Conservation (phyloP, 2,329 filamentous ascomycete species). For the Fusarium pseudonygamai region DNA sequence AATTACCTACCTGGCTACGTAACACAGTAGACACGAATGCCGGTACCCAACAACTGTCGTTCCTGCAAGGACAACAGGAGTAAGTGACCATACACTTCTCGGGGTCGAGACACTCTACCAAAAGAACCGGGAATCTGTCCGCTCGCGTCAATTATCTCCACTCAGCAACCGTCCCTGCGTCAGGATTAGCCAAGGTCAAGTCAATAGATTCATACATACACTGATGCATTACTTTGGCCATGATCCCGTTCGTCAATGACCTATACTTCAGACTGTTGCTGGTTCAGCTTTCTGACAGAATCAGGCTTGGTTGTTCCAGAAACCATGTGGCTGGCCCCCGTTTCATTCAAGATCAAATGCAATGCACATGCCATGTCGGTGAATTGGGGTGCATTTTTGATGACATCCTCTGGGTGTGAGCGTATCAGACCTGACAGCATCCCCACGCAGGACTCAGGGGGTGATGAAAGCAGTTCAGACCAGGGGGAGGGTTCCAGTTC, state of each 20-base stretch:
- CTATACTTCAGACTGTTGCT: neutral
- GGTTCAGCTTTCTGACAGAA: constrained; percentile 14
- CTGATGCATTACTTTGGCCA: neutral
- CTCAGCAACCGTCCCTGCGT: constrained; percentile 4
- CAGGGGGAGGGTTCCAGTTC: neutral
- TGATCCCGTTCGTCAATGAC: neutral
- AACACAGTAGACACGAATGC: neutral
- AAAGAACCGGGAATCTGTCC: neutral
- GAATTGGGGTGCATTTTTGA: neutral
- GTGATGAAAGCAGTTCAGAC: neutral
- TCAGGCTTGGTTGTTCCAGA: constrained; percentile 13
- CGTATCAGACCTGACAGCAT: neutral
- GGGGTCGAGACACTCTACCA: neutral
- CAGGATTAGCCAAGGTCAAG: neutral
- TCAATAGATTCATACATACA: neutral
- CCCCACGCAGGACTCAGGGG: constrained; percentile 2
- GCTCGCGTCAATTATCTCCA: neutral
- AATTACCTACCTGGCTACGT: neutral
- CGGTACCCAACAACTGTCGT: neutral
- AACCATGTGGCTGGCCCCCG: constrained; percentile 24
- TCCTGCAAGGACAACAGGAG: neutral
- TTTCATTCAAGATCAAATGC: constrained; percentile 25
- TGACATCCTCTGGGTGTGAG: neutral
- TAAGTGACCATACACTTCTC: neutral
- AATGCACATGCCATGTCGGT: constrained; percentile 12